Base-by-base conservation (phyloP, 2,329 filamentous ascomycete species). In the Arthroderma sp. region DNA sequence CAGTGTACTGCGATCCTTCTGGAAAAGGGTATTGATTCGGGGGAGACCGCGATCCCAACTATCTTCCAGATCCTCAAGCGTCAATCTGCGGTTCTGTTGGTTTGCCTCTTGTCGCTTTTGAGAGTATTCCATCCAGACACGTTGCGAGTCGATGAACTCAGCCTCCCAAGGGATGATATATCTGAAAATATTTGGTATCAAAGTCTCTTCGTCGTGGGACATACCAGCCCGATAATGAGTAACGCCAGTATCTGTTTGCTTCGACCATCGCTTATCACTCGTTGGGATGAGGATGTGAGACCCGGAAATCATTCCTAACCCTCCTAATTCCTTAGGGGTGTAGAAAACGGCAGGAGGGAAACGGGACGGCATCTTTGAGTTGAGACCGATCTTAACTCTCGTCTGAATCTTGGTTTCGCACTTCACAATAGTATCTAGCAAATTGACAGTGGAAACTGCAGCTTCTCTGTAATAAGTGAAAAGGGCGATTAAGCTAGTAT, bases 391-490 rank as follows among this genome's bases (percentile, higher is more conserved):
- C 80, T 98, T 98, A 66, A 98, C 93, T 69, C 93, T 83, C 3
- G 93, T 98, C 74, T 98, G 93, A 56, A 98, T 98, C 78, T 98
- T 98, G 13, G 94, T 98, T 74, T 98, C 93, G 65, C 93, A 98
- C 75, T 98, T 98, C 70, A 98, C 93, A 65, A 98, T 98, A 0
- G 91, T 96, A 69, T 98, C 93, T 2, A 98, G 80, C 3, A 98
- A 78, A 61, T 89, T 87, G 60, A 97, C 88, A 0, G 94, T 98
- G 0, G 91, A 95, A 1, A 97, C 91, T 15, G 93, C 93, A 52
- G 93, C 93, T 70, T 98, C 93, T 70, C 93, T 88, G 70, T 98
- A 98, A 73, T 98, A 98, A 0, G 93, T 97, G 75, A 98, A 98
- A 25, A 98, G 81, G 0, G 93, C 91, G 66, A 98, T 98, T 63